Base-by-base conservation (phyloP, 495 filamentous ascomycete species). In the Staphylotrichum tortipilum region DNA sequence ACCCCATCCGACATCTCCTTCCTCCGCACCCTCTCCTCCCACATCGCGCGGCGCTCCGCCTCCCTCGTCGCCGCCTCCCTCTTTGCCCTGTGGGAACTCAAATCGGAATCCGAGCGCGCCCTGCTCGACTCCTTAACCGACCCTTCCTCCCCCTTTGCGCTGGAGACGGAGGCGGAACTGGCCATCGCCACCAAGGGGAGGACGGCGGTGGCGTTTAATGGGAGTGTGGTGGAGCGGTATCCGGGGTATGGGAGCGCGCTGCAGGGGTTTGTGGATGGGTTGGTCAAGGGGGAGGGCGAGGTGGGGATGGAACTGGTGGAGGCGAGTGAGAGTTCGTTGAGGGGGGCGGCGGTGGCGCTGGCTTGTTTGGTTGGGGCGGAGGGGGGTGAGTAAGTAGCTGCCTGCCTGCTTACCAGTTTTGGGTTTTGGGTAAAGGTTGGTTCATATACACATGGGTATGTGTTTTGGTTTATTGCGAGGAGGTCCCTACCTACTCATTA, bases 171-270 rank as follows among this genome's bases (percentile, higher is more conserved):
- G 17, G 52, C 56, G 0, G 64, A 68, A 30, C 22, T 63, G n/a
- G 41, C 40, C 12, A 40, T 57, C 5, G 34, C 50, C 34, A 59
- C 49, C 4, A 2, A 17, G 5, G 31, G 19, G 15, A 45, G 3
- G 21, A 70, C 69, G 3, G 71, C 75, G 11, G 76, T 84, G 10
- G 79, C 76, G 8, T 84, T 77, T 60, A 82, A 81, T 56, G 82
- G 82, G 38, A 75, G 72, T 22, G 82, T 86, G 28, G 72, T 86
- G 28, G 77, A 82, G 63, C 74, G 78, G 55, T 86, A 84, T 58
- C 82, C 82, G 0, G 61, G 59, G 17, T 85, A 84, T 57, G 59
- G 67, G 15, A 47, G 37, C 23, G 63, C 52, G 5, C 73, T 74
- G 48, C 78, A 85, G 59, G 46, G 42, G 6, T 76, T 72, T 50